Base-by-base conservation (phyloP, 495 filamentous ascomycete genomes). In the Aspergillus avenaceus region DNA sequence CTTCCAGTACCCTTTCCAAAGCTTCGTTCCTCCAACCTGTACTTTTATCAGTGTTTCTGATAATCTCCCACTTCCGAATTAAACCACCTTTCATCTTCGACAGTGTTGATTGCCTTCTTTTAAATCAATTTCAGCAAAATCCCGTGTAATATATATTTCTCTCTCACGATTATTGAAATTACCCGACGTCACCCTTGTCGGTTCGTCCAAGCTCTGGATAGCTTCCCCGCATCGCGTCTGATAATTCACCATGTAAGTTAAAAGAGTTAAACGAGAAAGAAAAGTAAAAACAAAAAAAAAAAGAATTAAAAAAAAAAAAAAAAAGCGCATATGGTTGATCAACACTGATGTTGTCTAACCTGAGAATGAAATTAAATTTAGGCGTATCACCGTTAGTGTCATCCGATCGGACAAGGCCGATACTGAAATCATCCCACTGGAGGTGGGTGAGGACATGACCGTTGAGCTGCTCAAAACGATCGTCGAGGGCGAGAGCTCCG, bases 351-450 rank as follows among this genome's bases (percentile, higher is more conserved):
- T 47, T 26, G 13, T 24, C 13, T 14, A 14, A 24, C 45, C 29
- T 26, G 53, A 52, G 13, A 19, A 22, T n/a, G 9, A 27, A 9
- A 37, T 18, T 31, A 21, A 14, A 40, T 40, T 14, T 25, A 90
- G 85, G 85, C 88, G 81, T 63, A 85, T 96, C 75, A 96, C 90
- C 47, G 84, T 98, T 58, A 87, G 80, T 58, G 88, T 95, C 58
- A 86, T 83, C 63, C 81, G 70, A 58, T 87, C 77, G 73, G 85
- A 75, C 73, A 81, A 75, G 72, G 80, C 63, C 62, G 89, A 93
- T 58, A 78, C 84, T 58, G 88, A 92, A 61, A 81, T 95, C 55
- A 76, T 96, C 55, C 84, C 85, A 46, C 81, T 96, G 45, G 91
- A 96, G 50, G 84, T 97, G 50, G 84, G 83, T 51, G 76, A 83